phyloP scores from a whole-genome alignment of 164 flowering plant genomes.

The Protea cynaroides region DNA sequence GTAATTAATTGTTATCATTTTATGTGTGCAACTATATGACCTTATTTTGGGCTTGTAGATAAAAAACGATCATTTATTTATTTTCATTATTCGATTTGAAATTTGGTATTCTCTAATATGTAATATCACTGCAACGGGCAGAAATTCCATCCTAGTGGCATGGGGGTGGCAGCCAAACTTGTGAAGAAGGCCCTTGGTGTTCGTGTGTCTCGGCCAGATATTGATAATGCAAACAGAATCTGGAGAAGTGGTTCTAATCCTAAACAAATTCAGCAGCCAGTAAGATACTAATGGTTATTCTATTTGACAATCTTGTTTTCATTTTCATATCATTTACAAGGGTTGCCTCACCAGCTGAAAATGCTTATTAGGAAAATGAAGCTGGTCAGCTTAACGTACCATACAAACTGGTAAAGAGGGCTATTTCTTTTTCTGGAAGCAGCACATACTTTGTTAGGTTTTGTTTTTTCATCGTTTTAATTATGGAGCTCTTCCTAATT shows the following conservation, averaged over 20 bases:
- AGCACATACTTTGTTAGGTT: no score
- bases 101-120: not conserved
- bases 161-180: conserved; percentile 31
- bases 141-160: conserved; percentile 44
- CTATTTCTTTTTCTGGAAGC: no score
- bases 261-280: conserved; percentile 25
- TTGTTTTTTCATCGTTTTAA: no score
- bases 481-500: no score
- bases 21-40: no score
- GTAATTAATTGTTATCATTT: no score
- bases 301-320: not conserved
- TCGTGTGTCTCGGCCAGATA: conserved; percentile 27
- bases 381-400: not conserved
- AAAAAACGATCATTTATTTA: no score
- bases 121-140: conserved; percentile 29
- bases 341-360: not conserved
- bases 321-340: no score
- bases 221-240: conserved; percentile 17
- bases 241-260: conserved; percentile 22
- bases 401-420: not conserved
- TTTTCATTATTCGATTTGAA: not conserved
- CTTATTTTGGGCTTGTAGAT: no score
- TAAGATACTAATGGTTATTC: conserved; percentile 12
- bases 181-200: conserved; percentile 33
- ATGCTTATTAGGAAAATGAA: not conserved